These are phyloP conservation scores for Didymella arachidicola DNA, from an alignment of 2,329 filamentous ascomycete species.

Conservation along the genomic window DNA sequence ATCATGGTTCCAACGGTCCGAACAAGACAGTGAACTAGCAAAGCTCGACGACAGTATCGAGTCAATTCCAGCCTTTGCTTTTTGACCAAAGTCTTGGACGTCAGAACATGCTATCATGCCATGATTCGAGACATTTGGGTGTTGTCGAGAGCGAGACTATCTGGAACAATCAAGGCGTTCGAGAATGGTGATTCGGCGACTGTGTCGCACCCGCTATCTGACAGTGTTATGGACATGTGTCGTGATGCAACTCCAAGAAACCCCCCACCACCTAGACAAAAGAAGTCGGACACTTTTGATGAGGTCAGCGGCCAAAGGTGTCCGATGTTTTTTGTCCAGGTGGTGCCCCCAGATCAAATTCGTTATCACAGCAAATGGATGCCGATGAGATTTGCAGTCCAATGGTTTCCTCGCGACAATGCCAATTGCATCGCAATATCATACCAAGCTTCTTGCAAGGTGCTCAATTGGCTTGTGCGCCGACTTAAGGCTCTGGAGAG, in stretches of 20 bases:
- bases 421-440: background rate
- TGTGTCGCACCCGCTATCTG: background rate
- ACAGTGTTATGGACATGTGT: background rate
- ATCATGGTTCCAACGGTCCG: slow-evolving; percentile 20
- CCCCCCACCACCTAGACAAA: no score
- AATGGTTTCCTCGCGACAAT: no score
- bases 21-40: slow-evolving; percentile 22
- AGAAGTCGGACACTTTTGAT: no score
- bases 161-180: background rate
- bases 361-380: background rate
- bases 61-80: slow-evolving; percentile 4
- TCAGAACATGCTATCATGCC: background rate
- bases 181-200: background rate
- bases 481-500: background rate
- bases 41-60: slow-evolving; percentile 22
- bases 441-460: background rate
- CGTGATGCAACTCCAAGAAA: background rate
- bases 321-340: no score
- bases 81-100: background rate
- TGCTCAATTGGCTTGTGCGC: background rate
- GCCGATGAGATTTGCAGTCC: background rate
- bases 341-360: background rate
- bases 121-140: background rate
- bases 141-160: background rate
- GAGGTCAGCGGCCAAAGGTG: no score